Base-by-base conservation (phyloP, 2,329 filamentous ascomycete genomes). In the Didymella sp. region DNA sequence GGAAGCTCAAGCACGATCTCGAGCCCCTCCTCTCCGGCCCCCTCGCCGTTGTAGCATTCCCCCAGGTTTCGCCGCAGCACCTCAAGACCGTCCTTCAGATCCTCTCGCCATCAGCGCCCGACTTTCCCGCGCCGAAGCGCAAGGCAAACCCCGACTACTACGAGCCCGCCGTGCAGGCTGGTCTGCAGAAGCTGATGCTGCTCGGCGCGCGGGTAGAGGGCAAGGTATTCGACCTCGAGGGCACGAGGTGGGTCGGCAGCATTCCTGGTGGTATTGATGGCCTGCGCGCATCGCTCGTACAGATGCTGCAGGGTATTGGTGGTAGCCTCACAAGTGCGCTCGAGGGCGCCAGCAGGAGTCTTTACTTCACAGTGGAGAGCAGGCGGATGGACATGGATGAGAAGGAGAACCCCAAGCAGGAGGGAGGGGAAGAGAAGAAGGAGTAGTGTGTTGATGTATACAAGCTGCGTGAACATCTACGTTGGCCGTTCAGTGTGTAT, bases 341-440 rank as follows among this genome's bases (percentile, higher is more conserved):
- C 67, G 92, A 96, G 75, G 87, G 90, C 51, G 87, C 90, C 45
- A 84, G 88, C 58, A 91, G 89, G 82, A 93, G 85, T 73, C 74
- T 99, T 67, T 98, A 94, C 83, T 83, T 96, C 60, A 91, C 94
- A 12, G 80, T 99, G 69, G 94, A 98, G 81, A 87, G 90, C 45
- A 83, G 94, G 74, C 87, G 88, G 77, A 86, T 82, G 45, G 89
- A 94, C 79, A 77, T 99, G 75, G 92, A 97, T 71, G 90, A 93
- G 66, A 88, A 91, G 65, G 74, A 74, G 59, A 80, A 80, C 61
- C 68, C 61, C 30, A 49, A 55, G 46, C 59, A 70, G 40, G 62
- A 69, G 49, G 61, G 68, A 27, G 58, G 63, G 25, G 59, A 70
- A 40, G 61, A 67, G 51, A 62, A 59, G 52, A 59, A 56, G 25